Percentiles rank a stretch among this genome's conserved stretches.
Evolutionary conservation across 768 basidiomycete species (phyloP).

Genomic region (Boletus rufocinnamomeus): DNA sequence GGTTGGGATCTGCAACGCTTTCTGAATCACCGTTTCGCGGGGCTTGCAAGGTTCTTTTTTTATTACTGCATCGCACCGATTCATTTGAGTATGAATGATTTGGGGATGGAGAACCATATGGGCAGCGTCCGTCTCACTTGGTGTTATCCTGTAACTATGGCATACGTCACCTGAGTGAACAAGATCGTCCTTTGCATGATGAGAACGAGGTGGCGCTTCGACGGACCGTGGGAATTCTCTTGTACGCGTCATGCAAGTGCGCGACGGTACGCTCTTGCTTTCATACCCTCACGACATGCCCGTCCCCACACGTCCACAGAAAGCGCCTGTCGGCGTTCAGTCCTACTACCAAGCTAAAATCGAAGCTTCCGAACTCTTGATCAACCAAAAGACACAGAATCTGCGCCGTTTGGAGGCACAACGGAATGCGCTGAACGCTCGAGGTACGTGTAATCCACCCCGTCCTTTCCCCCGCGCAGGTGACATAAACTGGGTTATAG

Average conservation of each 20-base stretch:
- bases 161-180: too few species aligned
- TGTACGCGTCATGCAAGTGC: constrained; percentile 3
- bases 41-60: too few species aligned
- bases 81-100: too few species aligned
- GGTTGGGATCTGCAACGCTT: too few species aligned
- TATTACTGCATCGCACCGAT: too few species aligned
- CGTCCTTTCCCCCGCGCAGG: not conserved
- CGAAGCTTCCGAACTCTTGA: constrained; percentile 86
- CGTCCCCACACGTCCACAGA: constrained; percentile 33
- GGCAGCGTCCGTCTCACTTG: too few species aligned
- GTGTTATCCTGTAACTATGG: too few species aligned
- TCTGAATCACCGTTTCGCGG: too few species aligned
- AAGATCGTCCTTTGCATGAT: too few species aligned
- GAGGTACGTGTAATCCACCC: constrained; percentile 55
- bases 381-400: constrained; percentile 97
- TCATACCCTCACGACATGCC: constrained; percentile 36
- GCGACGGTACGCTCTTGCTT: not conserved
- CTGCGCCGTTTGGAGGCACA: constrained; percentile 93
- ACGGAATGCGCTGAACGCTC: constrained; percentile 93
- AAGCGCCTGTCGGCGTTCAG: constrained; percentile 68
- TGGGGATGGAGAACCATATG: too few species aligned
- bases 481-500: constrained; percentile 42
- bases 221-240: constrained; percentile 8
- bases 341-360: constrained; percentile 97
- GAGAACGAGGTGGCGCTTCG: too few species aligned